These are phyloP conservation scores for Closterium sp. DNA, from an alignment of 139 green algal species.

Conservation along the genomic window DNA sequence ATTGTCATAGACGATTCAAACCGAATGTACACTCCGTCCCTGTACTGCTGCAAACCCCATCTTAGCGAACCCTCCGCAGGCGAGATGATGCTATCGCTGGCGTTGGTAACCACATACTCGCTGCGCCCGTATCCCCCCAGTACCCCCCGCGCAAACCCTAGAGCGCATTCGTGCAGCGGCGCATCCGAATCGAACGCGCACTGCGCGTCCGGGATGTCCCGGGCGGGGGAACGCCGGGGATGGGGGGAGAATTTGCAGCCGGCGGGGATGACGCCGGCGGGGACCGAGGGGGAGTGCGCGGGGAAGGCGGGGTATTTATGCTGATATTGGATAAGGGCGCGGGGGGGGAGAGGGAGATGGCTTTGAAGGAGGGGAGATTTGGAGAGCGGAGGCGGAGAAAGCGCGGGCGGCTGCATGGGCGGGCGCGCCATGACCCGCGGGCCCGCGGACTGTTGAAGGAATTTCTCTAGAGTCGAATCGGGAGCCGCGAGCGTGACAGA, in stretches of 20 bases:
- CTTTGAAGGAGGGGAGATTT: not conserved
- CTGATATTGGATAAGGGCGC: not conserved
- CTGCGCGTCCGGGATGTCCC: not conserved
- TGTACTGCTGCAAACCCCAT: not conserved
- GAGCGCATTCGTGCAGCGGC: slow-evolving; percentile 5
- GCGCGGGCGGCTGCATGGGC: not conserved
- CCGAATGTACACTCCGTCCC: not conserved
- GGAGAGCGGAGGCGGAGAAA: not conserved
- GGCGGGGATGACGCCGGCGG: not conserved
- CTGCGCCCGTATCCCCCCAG: not conserved
- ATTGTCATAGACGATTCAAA: slow-evolving; percentile 1
- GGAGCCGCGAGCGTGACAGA: not conserved
- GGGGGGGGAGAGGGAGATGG: not conserved
- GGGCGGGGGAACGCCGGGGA: not conserved
- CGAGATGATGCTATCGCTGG: not conserved
- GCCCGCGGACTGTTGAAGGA: not conserved
- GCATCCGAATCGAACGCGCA: not conserved
- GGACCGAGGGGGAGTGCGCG: not conserved
- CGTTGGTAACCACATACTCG: not conserved
- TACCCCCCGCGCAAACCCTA: not conserved
- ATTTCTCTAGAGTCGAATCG: not conserved
- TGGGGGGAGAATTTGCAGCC: not conserved
- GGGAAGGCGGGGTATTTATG: not conserved
- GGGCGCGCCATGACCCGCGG: not conserved
- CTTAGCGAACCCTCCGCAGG: not conserved